A percentile compares a stretch with the other conserved stretches of the same genome.
Conservation (phyloP, 2,329 filamentous ascomycete genomes). For the Xylaria arbuscula region DNA sequence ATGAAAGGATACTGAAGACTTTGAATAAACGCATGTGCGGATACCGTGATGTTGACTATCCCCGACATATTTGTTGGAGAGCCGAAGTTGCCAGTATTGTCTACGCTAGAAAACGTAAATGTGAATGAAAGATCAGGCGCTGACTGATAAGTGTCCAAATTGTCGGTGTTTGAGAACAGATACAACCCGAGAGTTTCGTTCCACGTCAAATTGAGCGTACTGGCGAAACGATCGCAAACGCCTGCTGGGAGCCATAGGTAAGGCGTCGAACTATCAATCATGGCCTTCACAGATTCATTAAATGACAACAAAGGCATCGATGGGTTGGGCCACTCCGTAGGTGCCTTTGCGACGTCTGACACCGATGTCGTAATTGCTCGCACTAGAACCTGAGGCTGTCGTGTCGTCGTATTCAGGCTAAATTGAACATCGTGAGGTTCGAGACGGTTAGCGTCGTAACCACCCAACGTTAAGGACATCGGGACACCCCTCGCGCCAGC, state of each 20-base stretch:
- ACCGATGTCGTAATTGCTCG: constrained; percentile 64
- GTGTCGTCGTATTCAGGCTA: constrained; percentile 63
- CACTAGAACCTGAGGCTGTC: constrained; percentile 69
- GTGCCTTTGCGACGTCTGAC: constrained; percentile 48
- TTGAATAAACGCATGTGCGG: constrained; percentile 62
- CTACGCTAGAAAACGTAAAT: constrained; percentile 66
- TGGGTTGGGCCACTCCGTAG: constrained; percentile 55
- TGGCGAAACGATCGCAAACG: constrained; percentile 73
- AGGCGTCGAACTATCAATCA: constrained; percentile 73
- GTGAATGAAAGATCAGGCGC: constrained; percentile 63
- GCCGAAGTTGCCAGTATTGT: constrained; percentile 65
- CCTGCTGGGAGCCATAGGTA: constrained; percentile 70
- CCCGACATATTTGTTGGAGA: constrained; percentile 60
- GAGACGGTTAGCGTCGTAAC: constrained; percentile 74
- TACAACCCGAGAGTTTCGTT: constrained; percentile 74
- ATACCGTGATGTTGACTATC: constrained; percentile 67
- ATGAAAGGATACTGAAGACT: constrained; percentile 62
- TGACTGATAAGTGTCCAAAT: constrained; percentile 60
- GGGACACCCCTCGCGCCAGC: constrained; percentile 56
- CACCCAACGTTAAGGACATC: constrained; percentile 74
- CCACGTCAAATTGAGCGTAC: constrained; percentile 71
- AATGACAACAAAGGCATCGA: constrained; percentile 56
- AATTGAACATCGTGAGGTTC: constrained; percentile 70
- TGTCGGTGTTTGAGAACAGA: constrained; percentile 67
- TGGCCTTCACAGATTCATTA: constrained; percentile 60